phyloP scores from a whole-genome alignment of 768 basidiomycete genomes.

The Myochromella boudieri region DNA sequence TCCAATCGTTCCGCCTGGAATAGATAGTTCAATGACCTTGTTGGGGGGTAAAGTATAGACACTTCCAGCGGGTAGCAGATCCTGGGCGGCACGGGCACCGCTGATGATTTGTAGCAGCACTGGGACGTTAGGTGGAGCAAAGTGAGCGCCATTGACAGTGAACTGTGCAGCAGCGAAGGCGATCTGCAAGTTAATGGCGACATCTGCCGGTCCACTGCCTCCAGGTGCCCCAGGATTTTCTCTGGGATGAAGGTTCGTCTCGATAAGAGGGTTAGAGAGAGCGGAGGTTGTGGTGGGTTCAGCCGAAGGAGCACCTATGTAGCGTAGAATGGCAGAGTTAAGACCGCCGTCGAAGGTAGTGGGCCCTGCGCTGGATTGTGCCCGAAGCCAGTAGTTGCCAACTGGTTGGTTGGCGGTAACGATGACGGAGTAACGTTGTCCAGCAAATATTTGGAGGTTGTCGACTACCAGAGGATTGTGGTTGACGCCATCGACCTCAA shows the following conservation, averaged over 20 bases:
- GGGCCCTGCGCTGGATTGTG: constrained; percentile 23
- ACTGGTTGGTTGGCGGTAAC: constrained; percentile 43
- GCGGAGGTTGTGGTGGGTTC: constrained; percentile 40
- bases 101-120: constrained; percentile 51
- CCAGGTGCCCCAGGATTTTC: constrained; percentile 27
- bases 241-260: constrained; percentile 39
- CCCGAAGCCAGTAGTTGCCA: constrained; percentile 53
- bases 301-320: constrained; percentile 37
- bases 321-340: constrained; percentile 53
- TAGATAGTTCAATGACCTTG: background rate
- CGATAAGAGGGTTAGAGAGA: constrained; percentile 28
- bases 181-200: constrained; percentile 36
- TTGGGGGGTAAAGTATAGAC: constrained; percentile 27
- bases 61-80: constrained; percentile 34
- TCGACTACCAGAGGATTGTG: constrained; percentile 41
- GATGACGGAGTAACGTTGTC: constrained; percentile 33
- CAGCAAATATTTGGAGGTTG: constrained; percentile 39
- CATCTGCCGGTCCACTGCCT: constrained; percentile 31
- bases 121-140: constrained; percentile 39
- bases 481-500: constrained; percentile 49
- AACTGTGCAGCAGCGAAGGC: constrained; percentile 18
- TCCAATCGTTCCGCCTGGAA: constrained; percentile 13
- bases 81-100: constrained; percentile 25
- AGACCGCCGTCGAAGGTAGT: constrained; percentile 31
- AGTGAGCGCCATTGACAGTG: constrained; percentile 30